Percentiles rank a stretch among this genome's conserved stretches.
These are phyloP conservation scores for Rhizomucor miehei DNA, from an alignment of 371 early-diverging fungal genomes.

Conservation along the genomic window DNA sequence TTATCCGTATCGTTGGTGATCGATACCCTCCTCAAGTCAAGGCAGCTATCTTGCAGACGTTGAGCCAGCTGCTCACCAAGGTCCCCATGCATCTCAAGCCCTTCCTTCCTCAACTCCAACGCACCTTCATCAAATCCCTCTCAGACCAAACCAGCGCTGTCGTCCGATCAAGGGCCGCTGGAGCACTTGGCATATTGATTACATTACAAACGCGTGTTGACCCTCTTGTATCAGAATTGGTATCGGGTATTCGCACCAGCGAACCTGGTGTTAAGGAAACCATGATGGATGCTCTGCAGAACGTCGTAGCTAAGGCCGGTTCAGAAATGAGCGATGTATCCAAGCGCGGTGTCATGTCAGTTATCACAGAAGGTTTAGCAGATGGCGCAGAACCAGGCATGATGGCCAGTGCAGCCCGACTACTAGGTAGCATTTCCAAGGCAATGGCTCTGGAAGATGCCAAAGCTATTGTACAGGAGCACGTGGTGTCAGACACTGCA, in stretches of 20 bases:
- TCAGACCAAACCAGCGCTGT: slow-evolving; percentile 69
- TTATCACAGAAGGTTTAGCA: slow-evolving; percentile 47
- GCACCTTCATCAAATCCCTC: slow-evolving; percentile 92
- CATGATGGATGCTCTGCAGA: slow-evolving; percentile 67
- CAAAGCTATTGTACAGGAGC: slow-evolving; percentile 17
- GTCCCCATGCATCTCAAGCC: slow-evolving; percentile 88
- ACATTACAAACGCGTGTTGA: slow-evolving; percentile 83
- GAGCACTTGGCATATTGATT: slow-evolving; percentile 77
- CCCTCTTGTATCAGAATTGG: slow-evolving; percentile 81
- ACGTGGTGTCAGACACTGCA: slow-evolving; percentile 36
- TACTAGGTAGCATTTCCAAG: slow-evolving; percentile 29
- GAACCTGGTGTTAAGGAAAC: slow-evolving; percentile 55
- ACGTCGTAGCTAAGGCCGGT: slow-evolving; percentile 51
- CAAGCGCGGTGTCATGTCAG: slow-evolving; percentile 52
- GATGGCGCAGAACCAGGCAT: slow-evolving; percentile 23
- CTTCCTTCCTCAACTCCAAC: slow-evolving; percentile 96
- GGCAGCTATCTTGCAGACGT: slow-evolving; percentile 83
- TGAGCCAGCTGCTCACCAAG: slow-evolving; percentile 76
- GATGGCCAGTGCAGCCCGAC: slow-evolving; percentile 29
- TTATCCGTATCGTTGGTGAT: slow-evolving; percentile 97
- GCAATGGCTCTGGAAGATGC: slow-evolving; percentile 10
- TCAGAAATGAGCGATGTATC: slow-evolving; percentile 59
- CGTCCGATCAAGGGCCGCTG: slow-evolving; percentile 78
- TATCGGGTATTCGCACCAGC: slow-evolving; percentile 67
- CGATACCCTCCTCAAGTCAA: slow-evolving; percentile 90